Evolutionary conservation across 1,284 basidiomycete species (phyloP).

Genomic region (Neolentinus lepideus): DNA sequence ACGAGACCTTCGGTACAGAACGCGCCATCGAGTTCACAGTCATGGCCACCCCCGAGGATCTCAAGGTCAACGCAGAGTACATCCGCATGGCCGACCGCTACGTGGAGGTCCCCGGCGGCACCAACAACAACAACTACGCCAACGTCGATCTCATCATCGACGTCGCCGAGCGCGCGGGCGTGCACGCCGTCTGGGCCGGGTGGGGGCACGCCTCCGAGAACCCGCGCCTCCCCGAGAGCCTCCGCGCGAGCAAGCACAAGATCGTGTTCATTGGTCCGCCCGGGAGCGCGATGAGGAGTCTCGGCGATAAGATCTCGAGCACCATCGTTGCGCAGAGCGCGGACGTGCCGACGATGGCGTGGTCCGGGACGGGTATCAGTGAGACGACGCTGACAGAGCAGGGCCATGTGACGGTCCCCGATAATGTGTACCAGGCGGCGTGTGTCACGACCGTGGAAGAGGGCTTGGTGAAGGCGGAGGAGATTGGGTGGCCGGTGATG

Average conservation of each 20-base stretch:
- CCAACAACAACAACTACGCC: constrained; percentile 99
- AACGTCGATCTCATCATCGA: constrained; percentile 99
- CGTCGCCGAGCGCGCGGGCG: constrained; percentile 93
- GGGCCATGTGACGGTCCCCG: constrained; percentile 92
- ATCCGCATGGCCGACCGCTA: constrained; percentile 99
- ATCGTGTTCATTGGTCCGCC: constrained; percentile 99
- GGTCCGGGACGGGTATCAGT: constrained; percentile 94
- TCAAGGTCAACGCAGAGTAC: constrained; percentile 99
- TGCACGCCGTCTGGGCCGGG: constrained; percentile 99
- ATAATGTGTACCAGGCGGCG: constrained; percentile 85
- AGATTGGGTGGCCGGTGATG: constrained; percentile 98
- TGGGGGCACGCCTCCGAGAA: constrained; percentile 99
- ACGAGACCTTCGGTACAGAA: constrained; percentile 97
- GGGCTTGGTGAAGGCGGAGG: constrained; percentile 77
- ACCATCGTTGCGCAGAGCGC: constrained; percentile 99
- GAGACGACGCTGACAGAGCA: constrained; percentile 83
- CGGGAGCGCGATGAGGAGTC: constrained; percentile 97
- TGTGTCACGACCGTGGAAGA: constrained; percentile 90
- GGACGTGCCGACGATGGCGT: constrained; percentile 97
- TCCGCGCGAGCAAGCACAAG: constrained; percentile 88
- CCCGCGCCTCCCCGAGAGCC: constrained; percentile 93
- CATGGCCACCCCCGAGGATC: constrained; percentile 99
- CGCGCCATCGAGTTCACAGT: constrained; percentile 97
- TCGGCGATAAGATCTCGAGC: constrained; percentile 99
- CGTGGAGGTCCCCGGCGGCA: constrained; percentile 96